These are phyloP conservation scores for Populus deltoides DNA, from an alignment of 345 rosid species.

Conservation along the genomic window DNA sequence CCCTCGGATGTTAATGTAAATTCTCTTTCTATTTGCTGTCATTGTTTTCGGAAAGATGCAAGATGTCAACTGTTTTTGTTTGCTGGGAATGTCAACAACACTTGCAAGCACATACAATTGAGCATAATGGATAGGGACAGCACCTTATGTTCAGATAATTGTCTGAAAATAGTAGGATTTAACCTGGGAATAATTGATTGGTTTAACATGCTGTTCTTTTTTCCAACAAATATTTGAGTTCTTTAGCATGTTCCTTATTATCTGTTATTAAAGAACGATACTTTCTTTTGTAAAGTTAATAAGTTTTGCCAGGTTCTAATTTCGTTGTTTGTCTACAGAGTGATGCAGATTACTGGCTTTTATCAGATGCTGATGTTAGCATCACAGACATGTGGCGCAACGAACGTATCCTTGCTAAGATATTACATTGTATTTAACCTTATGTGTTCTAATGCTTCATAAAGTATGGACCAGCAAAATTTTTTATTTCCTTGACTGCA, in stretches of 20 bases:
- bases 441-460: neutral
- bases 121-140: neutral
- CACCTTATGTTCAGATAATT: neutral
- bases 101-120: neutral
- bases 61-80: neutral
- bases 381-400: slow-evolving; percentile 81
- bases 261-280: neutral
- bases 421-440: neutral
- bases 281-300: neutral
- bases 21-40: slow-evolving; percentile 14
- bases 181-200: neutral
- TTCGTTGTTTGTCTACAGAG: slow-evolving; percentile 40
- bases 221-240: neutral
- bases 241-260: neutral
- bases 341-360: slow-evolving; percentile 91
- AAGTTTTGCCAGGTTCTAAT: neutral
- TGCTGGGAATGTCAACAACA: neutral
- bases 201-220: neutral
- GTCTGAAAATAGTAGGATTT: neutral
- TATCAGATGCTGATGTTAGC: slow-evolving; percentile 86
- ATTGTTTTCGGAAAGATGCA: slow-evolving; percentile 2
- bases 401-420: slow-evolving; percentile 66
- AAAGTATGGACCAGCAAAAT: neutral
- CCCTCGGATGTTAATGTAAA: slow-evolving; percentile 89
- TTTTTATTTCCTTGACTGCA: slow-evolving; percentile 30